Conservation (phyloP, 2,329 filamentous ascomycete genomes). For the Ophiostoma perfectum region DNA sequence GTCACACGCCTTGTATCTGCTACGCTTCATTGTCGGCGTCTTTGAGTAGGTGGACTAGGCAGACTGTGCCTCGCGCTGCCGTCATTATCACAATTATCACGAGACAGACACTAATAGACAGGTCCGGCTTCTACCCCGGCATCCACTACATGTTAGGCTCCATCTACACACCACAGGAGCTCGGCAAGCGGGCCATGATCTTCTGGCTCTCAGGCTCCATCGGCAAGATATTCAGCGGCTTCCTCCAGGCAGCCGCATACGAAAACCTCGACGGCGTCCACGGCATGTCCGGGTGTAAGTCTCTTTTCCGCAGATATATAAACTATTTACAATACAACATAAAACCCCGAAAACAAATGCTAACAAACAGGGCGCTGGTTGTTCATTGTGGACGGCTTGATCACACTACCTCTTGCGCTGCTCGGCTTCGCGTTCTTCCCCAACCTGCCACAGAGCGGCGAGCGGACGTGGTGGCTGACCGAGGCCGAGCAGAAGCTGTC, state of each 20-base stretch:
- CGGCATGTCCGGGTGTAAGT: conserved; percentile 33
- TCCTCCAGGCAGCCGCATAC: conserved; percentile 31
- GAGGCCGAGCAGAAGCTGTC: conserved; percentile 33
- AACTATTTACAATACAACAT: neutral
- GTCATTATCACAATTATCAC: no score
- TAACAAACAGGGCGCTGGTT: conserved; percentile 33
- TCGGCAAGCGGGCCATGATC: conserved; percentile 13
- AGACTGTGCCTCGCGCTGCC: no score
- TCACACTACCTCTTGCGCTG: conserved; percentile 28
- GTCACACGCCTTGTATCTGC: conserved; percentile 12
- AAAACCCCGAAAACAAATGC: neutral
- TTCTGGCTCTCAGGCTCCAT: conserved; percentile 30
- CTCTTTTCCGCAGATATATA: neutral
- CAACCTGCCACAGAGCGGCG: conserved; percentile 35
- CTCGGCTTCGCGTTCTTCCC: conserved; percentile 28
- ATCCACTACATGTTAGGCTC: conserved; percentile 19
- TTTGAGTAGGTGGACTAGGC: conserved; percentile 7
- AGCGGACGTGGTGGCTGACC: conserved; percentile 32
- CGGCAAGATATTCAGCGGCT: conserved; percentile 16
- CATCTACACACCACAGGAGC: conserved; percentile 20
- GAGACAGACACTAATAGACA: neutral
- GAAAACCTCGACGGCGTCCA: conserved; percentile 34
- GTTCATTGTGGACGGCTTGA: conserved; percentile 38
- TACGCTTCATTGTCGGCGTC: conserved; percentile 17
- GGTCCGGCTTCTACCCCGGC: conserved; percentile 18